Conservation (phyloP, 2,329 filamentous ascomycete genomes). For the Fusarium gaditjirri region DNA sequence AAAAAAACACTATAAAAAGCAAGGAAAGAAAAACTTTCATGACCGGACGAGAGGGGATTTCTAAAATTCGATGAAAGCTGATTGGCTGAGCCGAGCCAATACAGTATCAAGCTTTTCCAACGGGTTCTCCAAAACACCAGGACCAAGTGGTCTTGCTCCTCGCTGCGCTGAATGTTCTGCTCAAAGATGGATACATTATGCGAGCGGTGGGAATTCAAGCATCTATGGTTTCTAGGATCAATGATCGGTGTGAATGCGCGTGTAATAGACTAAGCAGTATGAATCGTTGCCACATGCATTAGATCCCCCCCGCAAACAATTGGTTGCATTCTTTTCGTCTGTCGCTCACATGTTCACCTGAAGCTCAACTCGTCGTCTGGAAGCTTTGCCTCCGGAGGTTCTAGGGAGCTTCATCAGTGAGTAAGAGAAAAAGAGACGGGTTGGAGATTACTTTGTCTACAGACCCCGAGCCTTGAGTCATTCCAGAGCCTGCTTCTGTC, state of each 20-base stretch:
- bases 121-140: constrained; percentile 27
- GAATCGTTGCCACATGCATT: constrained; percentile 29
- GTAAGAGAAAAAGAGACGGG: constrained; percentile 32
- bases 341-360: constrained; percentile 16
- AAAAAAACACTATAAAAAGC: constrained; percentile 21
- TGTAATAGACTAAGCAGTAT: constrained; percentile 31
- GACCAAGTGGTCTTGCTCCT: constrained; percentile 12
- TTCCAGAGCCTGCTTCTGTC: constrained; percentile 40
- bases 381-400: constrained; percentile 24
- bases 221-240: constrained; percentile 20
- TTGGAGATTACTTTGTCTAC: constrained; percentile 12
- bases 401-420: constrained; percentile 25
- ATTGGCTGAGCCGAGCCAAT: constrained; percentile 21
- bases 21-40: constrained; percentile 19
- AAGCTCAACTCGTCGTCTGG: not conserved
- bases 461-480: constrained; percentile 39
- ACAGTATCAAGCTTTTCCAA: constrained; percentile 30
- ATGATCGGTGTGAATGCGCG: constrained; percentile 32
- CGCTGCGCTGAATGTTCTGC: constrained; percentile 25
- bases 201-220: constrained; percentile 20
- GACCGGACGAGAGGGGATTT: constrained; percentile 21
- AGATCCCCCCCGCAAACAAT: constrained; percentile 11
- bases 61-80: constrained; percentile 30
- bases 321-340: not conserved
- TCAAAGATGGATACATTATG: constrained; percentile 27